Base-by-base conservation (phyloP, 768 basidiomycete genomes). In the Hydnomerulius pinastri region DNA sequence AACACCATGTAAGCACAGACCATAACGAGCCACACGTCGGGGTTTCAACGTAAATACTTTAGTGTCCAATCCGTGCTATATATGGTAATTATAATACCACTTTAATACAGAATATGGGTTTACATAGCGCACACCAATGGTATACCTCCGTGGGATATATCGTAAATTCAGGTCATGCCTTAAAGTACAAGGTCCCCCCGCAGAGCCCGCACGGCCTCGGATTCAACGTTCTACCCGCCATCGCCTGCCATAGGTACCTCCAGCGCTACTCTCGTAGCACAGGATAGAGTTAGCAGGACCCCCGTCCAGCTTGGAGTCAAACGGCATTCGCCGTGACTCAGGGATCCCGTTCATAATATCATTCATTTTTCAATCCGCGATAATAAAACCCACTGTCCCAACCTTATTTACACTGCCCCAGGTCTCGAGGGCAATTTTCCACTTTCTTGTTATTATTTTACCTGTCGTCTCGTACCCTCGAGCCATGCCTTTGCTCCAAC, bases 1-100 rank as follows among this genome's bases (percentile, higher is more conserved):
- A 65, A 70, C 63, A 59, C 66, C 64, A 38, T 65, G 67, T 67
- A 69, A 68, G 65, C 65, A 67, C 65, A 67, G 67, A 67, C 65
- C 65, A 68, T 61, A 65, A 69, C 65, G 48, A 61, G 66, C 61
- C 51, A 64, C 43, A 27, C 41, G 48, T 37, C 67, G 67, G 67
- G 71, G 59, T 69, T 69, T 68, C 9, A 71, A 59, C 48, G 28
- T 46, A 33, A 25, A 56, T 33, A 50, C 39, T 64, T 68, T 53
- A 33, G 55, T 55, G 49, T 48, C 25, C 50, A 54, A 43, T 33
- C 29, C 6, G 46, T 47, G 56, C 55, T 0, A 54, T 59, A 51
- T 50, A 48, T 25, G 48, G 53, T 30, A 53, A 50, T 28, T 47
- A 8, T 20, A 12, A 51, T 36, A 39, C 33, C 28, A 38, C 43